Base-by-base conservation (phyloP, 306 rosid genomes). In the Sesbania bispinosa region DNA sequence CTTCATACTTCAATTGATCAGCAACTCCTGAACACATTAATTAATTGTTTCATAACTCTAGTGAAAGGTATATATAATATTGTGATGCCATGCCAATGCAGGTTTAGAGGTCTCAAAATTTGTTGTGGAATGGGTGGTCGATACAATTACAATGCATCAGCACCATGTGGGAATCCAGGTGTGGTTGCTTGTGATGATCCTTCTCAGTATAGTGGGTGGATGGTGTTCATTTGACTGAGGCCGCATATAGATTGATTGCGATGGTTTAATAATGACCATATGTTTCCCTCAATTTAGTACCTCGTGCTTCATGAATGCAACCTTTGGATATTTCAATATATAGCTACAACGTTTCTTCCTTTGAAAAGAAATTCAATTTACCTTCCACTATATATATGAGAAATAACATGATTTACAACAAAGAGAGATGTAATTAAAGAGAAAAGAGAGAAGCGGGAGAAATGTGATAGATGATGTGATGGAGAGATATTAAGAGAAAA, bases 141-240 rank as follows among this genome's bases (percentile, higher is more conserved):
- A 5, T 84, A 77, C 64, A 71, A 83, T 62, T 83, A 0, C 46
- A 80, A 77, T 18, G 0, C 3, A 61, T 35, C 83, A 23, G 11
- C 1, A 5, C 0, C 0, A 6, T 83, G 85, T 69, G 82, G 82
- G 0, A 4, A 5, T 6, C 41, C 55, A 50, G 38, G 50, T 0
- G 73, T 16, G 23, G 18, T 2, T 36, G 73, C 38, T 10, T 86
- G 88, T 69, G 86, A 76, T 27, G 83, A 83, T 35, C 88, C 88
- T 45, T 83, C 83, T 2, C 50, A 78, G 52, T 61, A 68, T 69
- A 83, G 79, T 57, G 45, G 71, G 2, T 86, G 90, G 88, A 86
- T 78, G 84, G 88, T 42, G 4, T 82, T 45, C 92, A 88, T 72
- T 81, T 87, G 42, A 88, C 96, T 0, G 90, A 86, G 67, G 90